Evolutionary conservation across 73 alveolate genomes (phyloP).

Genomic region (Blepharisma japonicum): DNA sequence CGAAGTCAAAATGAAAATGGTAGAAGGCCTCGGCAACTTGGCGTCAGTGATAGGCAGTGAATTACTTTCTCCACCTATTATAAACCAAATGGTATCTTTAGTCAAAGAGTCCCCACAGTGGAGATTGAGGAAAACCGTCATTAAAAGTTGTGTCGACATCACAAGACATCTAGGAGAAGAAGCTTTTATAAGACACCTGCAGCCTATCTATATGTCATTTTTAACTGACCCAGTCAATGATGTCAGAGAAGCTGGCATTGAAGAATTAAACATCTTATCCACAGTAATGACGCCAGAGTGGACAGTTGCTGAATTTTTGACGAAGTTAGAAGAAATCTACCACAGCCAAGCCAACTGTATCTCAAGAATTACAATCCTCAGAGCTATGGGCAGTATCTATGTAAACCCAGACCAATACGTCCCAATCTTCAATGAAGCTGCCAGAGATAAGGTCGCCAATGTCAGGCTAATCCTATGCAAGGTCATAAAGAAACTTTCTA

Average conservation of each 20-base stretch:
- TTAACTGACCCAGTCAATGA: constrained; percentile 91
- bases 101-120: constrained; percentile 83
- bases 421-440: constrained; percentile 78
- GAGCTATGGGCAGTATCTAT: neutral
- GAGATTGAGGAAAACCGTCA: constrained; percentile 93
- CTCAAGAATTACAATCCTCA: constrained; percentile 81
- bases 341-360: constrained; percentile 82
- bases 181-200: constrained; percentile 78
- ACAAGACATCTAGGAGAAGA: constrained; percentile 34
- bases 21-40: constrained; percentile 80
- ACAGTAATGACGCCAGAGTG: constrained; percentile 78
- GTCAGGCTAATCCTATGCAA: constrained; percentile 83
- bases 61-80: constrained; percentile 61
- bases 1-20: constrained; percentile 89
- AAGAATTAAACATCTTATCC: constrained; percentile 69
- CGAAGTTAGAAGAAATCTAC: constrained; percentile 79
- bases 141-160: constrained; percentile 67
- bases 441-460: constrained; percentile 92
- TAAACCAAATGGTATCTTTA: constrained; percentile 71
- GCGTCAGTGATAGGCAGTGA: constrained; percentile 90
- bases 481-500: constrained; percentile 63
- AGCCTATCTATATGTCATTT: constrained; percentile 77
- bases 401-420: constrained; percentile 50
- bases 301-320: constrained; percentile 77
- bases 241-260: constrained; percentile 88